Evolutionary conservation across 306 rosid species (phyloP), one percentile per base, ranked within the genome.

Genomic region (Rosa multiflora): DNA sequence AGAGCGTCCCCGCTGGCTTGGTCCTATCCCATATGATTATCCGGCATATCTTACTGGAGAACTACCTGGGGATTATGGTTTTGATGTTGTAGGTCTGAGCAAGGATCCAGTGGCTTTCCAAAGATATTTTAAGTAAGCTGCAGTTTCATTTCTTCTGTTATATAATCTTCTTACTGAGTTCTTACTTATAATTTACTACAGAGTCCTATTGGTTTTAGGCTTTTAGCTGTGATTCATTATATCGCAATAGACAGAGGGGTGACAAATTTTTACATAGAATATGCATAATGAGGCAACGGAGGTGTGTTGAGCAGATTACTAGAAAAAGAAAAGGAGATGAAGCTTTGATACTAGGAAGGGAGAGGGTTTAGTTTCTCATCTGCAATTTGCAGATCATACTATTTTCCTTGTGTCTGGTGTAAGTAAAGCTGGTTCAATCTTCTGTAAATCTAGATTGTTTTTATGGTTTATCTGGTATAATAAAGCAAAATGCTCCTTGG

Each of bases 31-130:
- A 32, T 92, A 87, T 77, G 89, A 86, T 29, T 94, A 92, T 84
- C 98, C 98, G 17, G 81, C 86, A 42, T 78, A 92, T 89, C 97
- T 94, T 71, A 86, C 81, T 61, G 98, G 98, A 70, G 94, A 90
- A 74, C 77, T 94, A 32, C 97, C 98, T 8, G 98, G 98, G 51
- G 98, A 94, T 85, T 94, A 92, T 37, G 97, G 97, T 77, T 94
- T 94, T 76, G 97, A 94, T 84, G 78, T 90, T 87, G 90, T 91
- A 23, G 92, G 88, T 74, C 87, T 94, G 47, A 86, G 86, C 90
- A 87, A 92, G 88, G 97, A 94, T 85, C 91, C 94, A 1, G 75
- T 74, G 67, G 86, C 89, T 77, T 80, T 92, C 76, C 90, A 86
- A 56, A 91, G 88, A 63, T 87, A 89, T 79, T 94, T 92, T 85